Conservation (phyloP, 208 protist species). For the Wallacemonas collosoma region DNA sequence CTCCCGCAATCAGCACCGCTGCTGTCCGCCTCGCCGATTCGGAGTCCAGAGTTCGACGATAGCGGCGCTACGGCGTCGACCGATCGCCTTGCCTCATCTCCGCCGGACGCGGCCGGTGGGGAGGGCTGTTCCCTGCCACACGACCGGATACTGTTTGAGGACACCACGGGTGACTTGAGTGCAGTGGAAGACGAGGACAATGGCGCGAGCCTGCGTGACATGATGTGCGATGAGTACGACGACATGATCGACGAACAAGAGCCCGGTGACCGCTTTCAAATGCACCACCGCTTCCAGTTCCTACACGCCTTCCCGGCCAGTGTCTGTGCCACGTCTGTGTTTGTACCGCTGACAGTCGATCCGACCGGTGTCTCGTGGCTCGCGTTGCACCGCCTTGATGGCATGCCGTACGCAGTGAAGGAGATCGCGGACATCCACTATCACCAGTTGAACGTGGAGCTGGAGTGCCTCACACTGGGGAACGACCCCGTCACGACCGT, state of each 20-base stretch:
- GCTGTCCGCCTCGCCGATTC: too few species aligned
- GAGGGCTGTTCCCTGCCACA: too few species aligned
- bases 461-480: conserved; percentile 41
- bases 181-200: not conserved
- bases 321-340: conserved; percentile 20
- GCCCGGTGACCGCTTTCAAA: conserved; percentile 54
- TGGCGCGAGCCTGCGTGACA: not conserved
- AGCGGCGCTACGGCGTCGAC: too few species aligned
- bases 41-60: too few species aligned
- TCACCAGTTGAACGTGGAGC: conserved; percentile 26
- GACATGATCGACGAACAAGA: conserved; percentile 26
- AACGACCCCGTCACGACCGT: conserved; percentile 21
- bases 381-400: conserved; percentile 48
- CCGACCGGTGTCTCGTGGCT: conserved; percentile 68
- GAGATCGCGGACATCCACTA: conserved; percentile 40
- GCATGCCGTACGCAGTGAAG: conserved; percentile 67
- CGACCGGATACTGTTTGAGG: conserved; percentile 2
- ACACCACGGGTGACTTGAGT: too few species aligned
- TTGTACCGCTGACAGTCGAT: conserved; percentile 45
- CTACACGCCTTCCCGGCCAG: conserved; percentile 30
- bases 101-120: too few species aligned
- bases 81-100: too few species aligned
- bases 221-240: not conserved
- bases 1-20: too few species aligned
- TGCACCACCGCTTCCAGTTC: conserved; percentile 69